Evolutionary conservation across 768 basidiomycete genomes (phyloP).

Genomic region (Xerocomellus dryophilus): DNA sequence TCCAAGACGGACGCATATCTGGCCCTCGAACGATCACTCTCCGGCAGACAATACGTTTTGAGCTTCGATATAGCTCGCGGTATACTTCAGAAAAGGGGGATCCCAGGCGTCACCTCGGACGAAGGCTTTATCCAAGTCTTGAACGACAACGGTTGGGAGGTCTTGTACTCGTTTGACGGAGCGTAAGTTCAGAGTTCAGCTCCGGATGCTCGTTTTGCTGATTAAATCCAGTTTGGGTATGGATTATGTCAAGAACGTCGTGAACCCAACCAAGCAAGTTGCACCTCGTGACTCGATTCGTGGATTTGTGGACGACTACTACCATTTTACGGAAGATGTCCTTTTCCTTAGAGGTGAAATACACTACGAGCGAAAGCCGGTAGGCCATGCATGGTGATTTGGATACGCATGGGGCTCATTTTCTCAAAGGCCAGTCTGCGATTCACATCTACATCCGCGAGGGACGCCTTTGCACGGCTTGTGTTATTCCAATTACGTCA

Average conservation of each 20-base stretch:
- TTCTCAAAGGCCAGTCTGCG: slow-evolving; percentile 30
- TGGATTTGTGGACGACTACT: slow-evolving; percentile 41
- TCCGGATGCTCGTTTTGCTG: not conserved
- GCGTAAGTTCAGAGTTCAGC: slow-evolving; percentile 28
- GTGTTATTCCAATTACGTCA: slow-evolving; percentile 33
- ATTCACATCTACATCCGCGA: slow-evolving; percentile 31
- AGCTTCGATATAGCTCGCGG: slow-evolving; percentile 24
- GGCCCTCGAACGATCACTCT: slow-evolving; percentile 17
- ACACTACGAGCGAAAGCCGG: slow-evolving; percentile 41
- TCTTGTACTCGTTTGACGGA: slow-evolving; percentile 39
- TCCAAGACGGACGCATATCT: slow-evolving; percentile 20
- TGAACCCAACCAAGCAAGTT: slow-evolving; percentile 37
- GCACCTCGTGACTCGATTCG: slow-evolving; percentile 35
- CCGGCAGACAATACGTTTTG: slow-evolving; percentile 20
- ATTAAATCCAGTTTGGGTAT: slow-evolving; percentile 36
- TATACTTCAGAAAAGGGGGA: slow-evolving; percentile 12
- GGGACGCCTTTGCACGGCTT: slow-evolving; percentile 33
- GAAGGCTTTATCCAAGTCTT: slow-evolving; percentile 30
- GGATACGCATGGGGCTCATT: slow-evolving; percentile 5
- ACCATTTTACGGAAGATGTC: slow-evolving; percentile 34
- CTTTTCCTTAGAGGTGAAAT: slow-evolving; percentile 41
- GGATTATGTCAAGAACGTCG: slow-evolving; percentile 44
- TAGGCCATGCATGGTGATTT: slow-evolving; percentile 11
- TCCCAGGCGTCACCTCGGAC: slow-evolving; percentile 22
- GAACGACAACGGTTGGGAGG: slow-evolving; percentile 35